phyloP scores from a whole-genome alignment of 192 early-diverging fungal genomes.

The Geosiphon pyriformis region DNA sequence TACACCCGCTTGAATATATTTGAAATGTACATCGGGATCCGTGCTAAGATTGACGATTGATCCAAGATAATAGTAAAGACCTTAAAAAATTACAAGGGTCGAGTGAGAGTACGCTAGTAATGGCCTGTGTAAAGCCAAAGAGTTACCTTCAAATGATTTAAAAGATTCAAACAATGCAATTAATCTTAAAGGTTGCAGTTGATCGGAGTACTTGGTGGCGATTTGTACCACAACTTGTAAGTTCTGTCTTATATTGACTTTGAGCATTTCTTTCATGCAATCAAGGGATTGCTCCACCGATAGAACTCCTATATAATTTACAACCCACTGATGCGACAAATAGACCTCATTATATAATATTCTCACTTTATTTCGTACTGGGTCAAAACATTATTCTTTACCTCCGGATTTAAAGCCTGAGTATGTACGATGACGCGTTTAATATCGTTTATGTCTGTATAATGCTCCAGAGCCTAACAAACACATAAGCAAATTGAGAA shows the following conservation, averaged over 20 bases:
- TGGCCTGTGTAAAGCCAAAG: background rate
- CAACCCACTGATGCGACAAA: slow-evolving; percentile 56
- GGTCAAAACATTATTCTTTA: too few relatives aligned
- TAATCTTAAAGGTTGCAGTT: slow-evolving; percentile 80
- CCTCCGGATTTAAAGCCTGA: slow-evolving; percentile 71
- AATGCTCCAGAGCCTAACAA: slow-evolving; percentile 83
- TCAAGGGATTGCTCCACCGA: slow-evolving; percentile 97
- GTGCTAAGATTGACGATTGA: slow-evolving; percentile 94
- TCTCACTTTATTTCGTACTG: too few relatives aligned
- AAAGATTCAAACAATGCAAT: slow-evolving; percentile 88
- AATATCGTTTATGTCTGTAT: slow-evolving; percentile 93
- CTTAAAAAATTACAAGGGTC: slow-evolving; percentile 26
- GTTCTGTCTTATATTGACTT: slow-evolving; percentile 89
- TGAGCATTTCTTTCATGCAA: slow-evolving; percentile 90
- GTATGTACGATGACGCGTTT: slow-evolving; percentile 93
- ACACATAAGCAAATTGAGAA: too few relatives aligned
- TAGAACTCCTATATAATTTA: slow-evolving; percentile 92
- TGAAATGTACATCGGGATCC: slow-evolving; percentile 94
- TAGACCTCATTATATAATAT: too few relatives aligned
- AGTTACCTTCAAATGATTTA: slow-evolving; percentile 80
- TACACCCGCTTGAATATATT: slow-evolving; percentile 97
- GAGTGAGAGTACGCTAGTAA: background rate
- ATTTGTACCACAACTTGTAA: slow-evolving; percentile 92
- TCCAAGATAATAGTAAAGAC: slow-evolving; percentile 95
- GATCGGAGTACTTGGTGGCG: slow-evolving; percentile 96